Base-by-base conservation (phyloP, 1,284 basidiomycete species). In the Tilletia indica region DNA sequence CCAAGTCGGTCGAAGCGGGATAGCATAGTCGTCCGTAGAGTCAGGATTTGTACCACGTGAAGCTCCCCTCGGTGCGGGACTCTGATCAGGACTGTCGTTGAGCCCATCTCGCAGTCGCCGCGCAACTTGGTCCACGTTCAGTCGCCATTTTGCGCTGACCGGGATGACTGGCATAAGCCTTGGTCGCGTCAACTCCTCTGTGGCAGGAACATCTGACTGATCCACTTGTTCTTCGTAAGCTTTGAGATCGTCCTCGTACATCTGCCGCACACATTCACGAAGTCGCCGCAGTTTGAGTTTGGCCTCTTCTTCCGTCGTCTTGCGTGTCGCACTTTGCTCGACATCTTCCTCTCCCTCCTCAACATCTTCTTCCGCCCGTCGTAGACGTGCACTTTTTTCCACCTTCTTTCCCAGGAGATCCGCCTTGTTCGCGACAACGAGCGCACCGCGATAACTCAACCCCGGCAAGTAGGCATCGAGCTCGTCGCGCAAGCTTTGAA, bases 391-490 rank as follows among this genome's bases (percentile, higher is more conserved):
- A 4, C 11, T 31, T 12, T 58, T 31, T 34, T 1, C 16, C 34
- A 36, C 34, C 16, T 64, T 38, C 64, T 71, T 72, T 21, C 58
- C 64, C 47, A 73, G 72, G 38, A 77, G 73, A 48, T 99, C 96
- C 0, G 93, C 94, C 85, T 99, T 98, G 87, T 98, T 99, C 21
- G 94, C 92, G 31, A 98, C 87, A 36, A 99, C 91, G 80, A 84
- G 73, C n/a, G 75, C 70, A 3, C 84, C 76, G 42, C 81, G 91
- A 21, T 85, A 81, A 74, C 91, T 91, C 86, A 97, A 89, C 0
- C 92, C 93, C 1, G 88, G 85, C 81, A 92, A 68, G 67, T 97
- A 95, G 72, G 89, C 89, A 80, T 97, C 93, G 38, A 97, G 87
- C 85, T 98, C 94, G 38, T 90, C 88, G 48, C 88, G 87, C 3